Conservation (phyloP, 1,284 basidiomycete species). For the Rhodotorula sp. region DNA sequence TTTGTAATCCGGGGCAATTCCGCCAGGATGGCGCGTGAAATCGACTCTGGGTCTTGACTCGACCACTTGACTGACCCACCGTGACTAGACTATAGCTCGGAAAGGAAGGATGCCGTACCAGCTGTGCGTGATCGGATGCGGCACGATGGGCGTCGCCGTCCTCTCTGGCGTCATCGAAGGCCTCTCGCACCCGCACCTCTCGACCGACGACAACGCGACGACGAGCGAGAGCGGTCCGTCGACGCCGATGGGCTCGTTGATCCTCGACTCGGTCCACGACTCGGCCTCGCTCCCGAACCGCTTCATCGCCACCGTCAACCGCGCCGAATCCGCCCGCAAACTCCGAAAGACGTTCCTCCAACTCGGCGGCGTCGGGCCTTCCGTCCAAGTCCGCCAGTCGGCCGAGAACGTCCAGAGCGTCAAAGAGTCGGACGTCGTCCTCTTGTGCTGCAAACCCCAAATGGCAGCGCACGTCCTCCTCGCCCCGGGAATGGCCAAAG, state of each 20-base stretch:
- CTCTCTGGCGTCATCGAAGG: conserved; percentile 83
- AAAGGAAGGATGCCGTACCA: conserved; percentile 41
- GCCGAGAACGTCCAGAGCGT: conserved; percentile 71
- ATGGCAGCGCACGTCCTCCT: conserved; percentile 72
- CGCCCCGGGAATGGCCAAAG: conserved; percentile 78
- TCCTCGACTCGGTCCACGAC: conserved; percentile 18
- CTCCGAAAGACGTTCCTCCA: conserved; percentile 64
- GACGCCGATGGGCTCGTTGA: conserved; percentile 15
- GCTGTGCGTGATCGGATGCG: conserved; percentile 68
- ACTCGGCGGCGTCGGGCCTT: conserved; percentile 56
- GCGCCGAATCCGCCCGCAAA: conserved; percentile 70
- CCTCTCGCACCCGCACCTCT: conserved; percentile 55
- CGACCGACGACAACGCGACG: conserved; percentile 23
- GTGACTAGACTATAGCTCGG: neutral
- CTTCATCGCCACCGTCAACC: conserved; percentile 87
- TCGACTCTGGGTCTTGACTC: neutral
- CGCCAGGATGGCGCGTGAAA: too few relatives aligned
- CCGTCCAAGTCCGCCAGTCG: conserved; percentile 52
- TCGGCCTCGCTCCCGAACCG: conserved; percentile 40
- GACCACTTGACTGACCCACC: neutral
- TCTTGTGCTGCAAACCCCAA: conserved; percentile 94
- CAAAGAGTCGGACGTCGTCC: conserved; percentile 72
- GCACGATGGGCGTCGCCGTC: conserved; percentile 97
- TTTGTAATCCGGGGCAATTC: too few relatives aligned
- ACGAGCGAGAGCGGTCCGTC: conserved; percentile 46